Conservation (phyloP, 148 eudicot genomes). For the Camellia granthamiana region DNA sequence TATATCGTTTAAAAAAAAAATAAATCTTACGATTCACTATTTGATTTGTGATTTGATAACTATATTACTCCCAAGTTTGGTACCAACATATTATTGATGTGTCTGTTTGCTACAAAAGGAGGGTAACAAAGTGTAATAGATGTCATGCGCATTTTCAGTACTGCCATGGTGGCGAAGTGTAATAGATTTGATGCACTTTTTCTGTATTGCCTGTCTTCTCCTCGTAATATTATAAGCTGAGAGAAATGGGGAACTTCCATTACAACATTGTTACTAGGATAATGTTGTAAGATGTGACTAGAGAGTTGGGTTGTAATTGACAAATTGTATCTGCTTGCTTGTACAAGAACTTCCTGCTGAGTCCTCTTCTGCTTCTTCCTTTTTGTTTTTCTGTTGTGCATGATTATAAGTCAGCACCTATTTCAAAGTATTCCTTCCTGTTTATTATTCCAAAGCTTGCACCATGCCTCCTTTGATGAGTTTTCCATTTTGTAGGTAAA, state of each 20-base stretch:
- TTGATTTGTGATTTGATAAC: too few species aligned
- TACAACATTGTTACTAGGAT: too few species aligned
- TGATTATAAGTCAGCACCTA: not conserved
- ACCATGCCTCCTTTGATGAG: not conserved
- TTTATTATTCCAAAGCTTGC: not conserved
- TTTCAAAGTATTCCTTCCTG: not conserved
- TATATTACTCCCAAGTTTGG: not conserved
- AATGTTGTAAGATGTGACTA: not conserved
- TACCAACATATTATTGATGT: not conserved
- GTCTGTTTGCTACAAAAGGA: too few species aligned
- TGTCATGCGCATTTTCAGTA: not conserved
- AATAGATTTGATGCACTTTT: too few species aligned
- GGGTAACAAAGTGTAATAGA: too few species aligned
- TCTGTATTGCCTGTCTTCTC: too few species aligned
- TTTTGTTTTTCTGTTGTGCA: not conserved
- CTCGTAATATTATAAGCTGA: too few species aligned
- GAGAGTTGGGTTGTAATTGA: not conserved
- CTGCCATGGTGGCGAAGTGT: too few species aligned
- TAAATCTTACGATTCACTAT: too few species aligned
- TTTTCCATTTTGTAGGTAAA: slow-evolving; percentile 45
- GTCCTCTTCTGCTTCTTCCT: not conserved
- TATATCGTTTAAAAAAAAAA: too few species aligned
- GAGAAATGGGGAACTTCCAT: too few species aligned
- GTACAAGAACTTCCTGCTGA: too few species aligned
- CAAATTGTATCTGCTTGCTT: not conserved